Conservation (phyloP, 257 asterid species). For the Solanum arcanum region DNA sequence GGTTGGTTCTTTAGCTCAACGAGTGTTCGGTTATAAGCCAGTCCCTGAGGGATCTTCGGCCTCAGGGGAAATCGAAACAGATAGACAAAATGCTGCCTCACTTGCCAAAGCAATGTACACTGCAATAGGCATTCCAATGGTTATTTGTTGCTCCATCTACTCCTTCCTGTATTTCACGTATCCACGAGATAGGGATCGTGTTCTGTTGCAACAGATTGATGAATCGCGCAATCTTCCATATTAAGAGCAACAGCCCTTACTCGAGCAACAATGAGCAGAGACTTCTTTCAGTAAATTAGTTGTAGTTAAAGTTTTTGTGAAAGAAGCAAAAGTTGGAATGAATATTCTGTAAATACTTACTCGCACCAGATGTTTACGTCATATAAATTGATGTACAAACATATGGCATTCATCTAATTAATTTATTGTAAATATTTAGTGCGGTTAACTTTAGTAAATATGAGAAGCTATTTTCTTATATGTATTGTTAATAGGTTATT, state of each 20-base stretch:
- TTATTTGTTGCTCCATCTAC: constrained; percentile 29
- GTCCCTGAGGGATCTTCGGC: constrained; percentile 3
- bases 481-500: too few relatives aligned
- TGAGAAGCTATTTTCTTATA: too few relatives aligned
- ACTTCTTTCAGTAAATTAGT: constrained; percentile 17
- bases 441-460: neutral
- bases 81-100: constrained; percentile 66
- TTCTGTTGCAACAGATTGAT: neutral
- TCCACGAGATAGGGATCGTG: neutral
- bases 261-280: constrained; percentile 35
- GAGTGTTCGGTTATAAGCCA: constrained; percentile 56
- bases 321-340: neutral
- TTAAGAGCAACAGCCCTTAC: neutral
- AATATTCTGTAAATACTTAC: too few relatives aligned
- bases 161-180: neutral
- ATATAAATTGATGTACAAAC: neutral
- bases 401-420: neutral
- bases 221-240: neutral
- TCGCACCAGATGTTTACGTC: neutral
- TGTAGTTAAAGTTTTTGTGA: too few relatives aligned
- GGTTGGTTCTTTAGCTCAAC: constrained; percentile 62
- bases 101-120: constrained; percentile 87
- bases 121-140: constrained; percentile 67
- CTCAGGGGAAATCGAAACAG: neutral
- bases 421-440: too few relatives aligned